These are phyloP conservation scores for Carex sylvatica DNA, from an alignment of 202 grass and related monocot genomes.

Conservation along the genomic window DNA sequence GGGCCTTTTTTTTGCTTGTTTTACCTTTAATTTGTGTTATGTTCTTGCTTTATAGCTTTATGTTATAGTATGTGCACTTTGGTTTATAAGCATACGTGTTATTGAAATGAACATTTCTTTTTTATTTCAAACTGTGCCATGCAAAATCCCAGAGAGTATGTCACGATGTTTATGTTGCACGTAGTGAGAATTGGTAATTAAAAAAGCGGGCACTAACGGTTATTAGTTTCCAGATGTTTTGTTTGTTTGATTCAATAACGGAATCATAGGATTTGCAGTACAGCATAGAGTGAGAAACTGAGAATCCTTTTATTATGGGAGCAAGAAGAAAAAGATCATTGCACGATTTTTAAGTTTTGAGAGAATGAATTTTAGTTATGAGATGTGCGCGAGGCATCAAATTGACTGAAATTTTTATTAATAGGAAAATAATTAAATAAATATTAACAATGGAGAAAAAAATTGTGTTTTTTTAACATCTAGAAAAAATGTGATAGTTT, in stretches of 20 bases:
- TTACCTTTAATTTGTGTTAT: not conserved
- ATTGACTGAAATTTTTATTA: no score
- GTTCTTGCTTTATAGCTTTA: not conserved
- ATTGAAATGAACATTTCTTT: not conserved
- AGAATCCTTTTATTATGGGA: not conserved
- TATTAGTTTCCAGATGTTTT: not conserved
- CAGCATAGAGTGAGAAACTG: not conserved
- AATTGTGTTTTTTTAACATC: no score
- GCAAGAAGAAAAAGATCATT: not conserved
- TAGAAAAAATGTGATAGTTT: no score
- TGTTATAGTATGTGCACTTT: not conserved
- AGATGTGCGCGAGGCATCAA: not conserved
- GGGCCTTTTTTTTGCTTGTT: not conserved
- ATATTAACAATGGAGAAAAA: no score
- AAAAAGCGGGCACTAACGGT: not conserved
- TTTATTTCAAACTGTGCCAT: not conserved
- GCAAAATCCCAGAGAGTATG: not conserved
- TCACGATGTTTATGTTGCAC: not conserved
- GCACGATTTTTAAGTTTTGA: not conserved
- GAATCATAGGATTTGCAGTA: not conserved
- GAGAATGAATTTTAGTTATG: not conserved
- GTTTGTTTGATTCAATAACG: not conserved
- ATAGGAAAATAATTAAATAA: no score
- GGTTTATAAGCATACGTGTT: not conserved
- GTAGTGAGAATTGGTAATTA: not conserved